Evolutionary conservation across 2,329 filamentous ascomycete genomes (phyloP), one percentile per base, ranked within the genome.

Genomic region (Sporothrix pseudoabietina): DNA sequence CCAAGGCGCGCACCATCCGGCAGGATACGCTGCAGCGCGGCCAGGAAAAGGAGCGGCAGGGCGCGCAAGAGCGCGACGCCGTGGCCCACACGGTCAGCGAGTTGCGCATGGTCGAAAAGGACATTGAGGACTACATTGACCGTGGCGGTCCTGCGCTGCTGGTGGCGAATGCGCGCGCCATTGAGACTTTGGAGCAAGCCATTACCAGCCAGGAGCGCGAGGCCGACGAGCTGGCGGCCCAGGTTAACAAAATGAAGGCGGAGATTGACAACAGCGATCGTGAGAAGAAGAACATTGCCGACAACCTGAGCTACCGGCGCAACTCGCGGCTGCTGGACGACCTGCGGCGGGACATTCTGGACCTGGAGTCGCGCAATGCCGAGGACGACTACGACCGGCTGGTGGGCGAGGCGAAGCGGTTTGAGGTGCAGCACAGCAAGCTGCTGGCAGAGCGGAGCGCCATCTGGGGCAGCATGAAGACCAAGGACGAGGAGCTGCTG

Each of bases 251-350:
- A 77, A 87, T 97, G 69, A 91, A 92, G 76, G 88, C 92, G 68
- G 91, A 94, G 71, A 87, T 94, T 70, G 89, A 90, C 77, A 93
- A 94, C 78, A 92, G 93, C 73, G 92, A 94, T 76, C 89, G 91
- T 74, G 94, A 91, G 72, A 95, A 94, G 82, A 91, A 93, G 78
- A 94, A 93, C 76, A 97, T 99, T 77, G 86, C 86, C 30, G 94
- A 98, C 80, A 99, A 99, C 78, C 84, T 98, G 70, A 90, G 90
- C 75, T 97, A 94, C 80, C 92, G 96, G 73, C 91, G 91, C 79
- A 91, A 92, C 75, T 85, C 89, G 72, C 87, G 89, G 72, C 87
- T 90, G 52, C 85, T 98, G 1, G 87, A 92, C 57, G 84, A 84
- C 4, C 87, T 98, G 7, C 84, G 88, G 72, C 80, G 81, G 22